Evolutionary conservation across 2,329 filamentous ascomycete genomes (phyloP).

Genomic region (Trichoderma harzianum): DNA sequence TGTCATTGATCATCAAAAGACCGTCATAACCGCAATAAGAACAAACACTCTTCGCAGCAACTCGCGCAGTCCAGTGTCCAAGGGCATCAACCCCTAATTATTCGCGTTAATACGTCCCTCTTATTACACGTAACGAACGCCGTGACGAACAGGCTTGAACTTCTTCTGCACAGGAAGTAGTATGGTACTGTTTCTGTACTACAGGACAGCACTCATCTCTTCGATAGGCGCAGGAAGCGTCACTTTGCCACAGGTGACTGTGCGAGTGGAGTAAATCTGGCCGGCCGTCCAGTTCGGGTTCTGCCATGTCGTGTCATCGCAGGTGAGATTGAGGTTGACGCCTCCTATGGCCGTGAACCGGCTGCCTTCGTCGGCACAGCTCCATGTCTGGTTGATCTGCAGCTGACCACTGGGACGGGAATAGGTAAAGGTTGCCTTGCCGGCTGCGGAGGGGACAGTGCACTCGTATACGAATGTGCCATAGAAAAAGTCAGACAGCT

Average conservation of each 20-base stretch:
- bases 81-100: not conserved
- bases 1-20: slow-evolving; percentile 14
- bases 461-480: slow-evolving; percentile 45
- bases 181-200: slow-evolving; percentile 6
- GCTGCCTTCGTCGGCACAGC: slow-evolving; percentile 40
- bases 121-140: not conserved
- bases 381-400: slow-evolving; percentile 48
- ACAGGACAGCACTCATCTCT: slow-evolving; percentile 28
- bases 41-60: not conserved
- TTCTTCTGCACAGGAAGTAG: not conserved
- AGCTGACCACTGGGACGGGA: slow-evolving; percentile 35
- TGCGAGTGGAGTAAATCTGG: slow-evolving; percentile 32
- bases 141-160: not conserved
- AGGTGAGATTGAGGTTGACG: slow-evolving; percentile 29
- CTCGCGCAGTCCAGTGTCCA: not conserved
- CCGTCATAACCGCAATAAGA: not conserved
- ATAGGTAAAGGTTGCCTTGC: slow-evolving; percentile 42
- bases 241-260: slow-evolving; percentile 28
- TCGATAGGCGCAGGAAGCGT: slow-evolving; percentile 27
- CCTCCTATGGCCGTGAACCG: slow-evolving; percentile 30
- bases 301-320: slow-evolving; percentile 27
- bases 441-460: slow-evolving; percentile 28
- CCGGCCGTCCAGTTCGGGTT: slow-evolving; percentile 33
- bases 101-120: not conserved
- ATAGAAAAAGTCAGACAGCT: slow-evolving; percentile 50